phyloP scores from a whole-genome alignment of 495 filamentous ascomycete species.

The Annulohypoxylon stygium region DNA sequence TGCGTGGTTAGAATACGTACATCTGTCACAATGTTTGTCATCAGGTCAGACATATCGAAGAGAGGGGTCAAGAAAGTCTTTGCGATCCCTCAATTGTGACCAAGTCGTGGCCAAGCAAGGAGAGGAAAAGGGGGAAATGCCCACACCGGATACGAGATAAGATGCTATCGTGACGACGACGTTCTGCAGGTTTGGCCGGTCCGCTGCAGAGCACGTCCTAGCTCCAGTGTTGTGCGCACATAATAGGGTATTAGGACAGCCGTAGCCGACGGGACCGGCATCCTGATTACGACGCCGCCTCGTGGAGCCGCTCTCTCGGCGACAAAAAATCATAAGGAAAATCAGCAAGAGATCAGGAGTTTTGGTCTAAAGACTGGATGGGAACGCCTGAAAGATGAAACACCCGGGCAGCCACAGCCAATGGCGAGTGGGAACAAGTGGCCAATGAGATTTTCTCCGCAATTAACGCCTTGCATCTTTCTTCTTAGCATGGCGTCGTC shows the following conservation, averaged over 20 bases:
- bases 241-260: slow-evolving; percentile 4
- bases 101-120: slow-evolving; percentile 23
- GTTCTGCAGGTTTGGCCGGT: background rate
- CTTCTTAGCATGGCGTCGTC: slow-evolving; percentile 35
- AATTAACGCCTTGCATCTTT: slow-evolving; percentile 35
- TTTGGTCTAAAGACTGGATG: slow-evolving; percentile 25
- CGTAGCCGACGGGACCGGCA: slow-evolving; percentile 3
- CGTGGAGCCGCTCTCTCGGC: slow-evolving; percentile 23
- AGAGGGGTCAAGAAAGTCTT: background rate
- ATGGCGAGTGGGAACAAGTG: slow-evolving; percentile 30
- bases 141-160: background rate
- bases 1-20: background rate
- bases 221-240: background rate
- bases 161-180: slow-evolving; percentile 14
- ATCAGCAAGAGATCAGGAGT: slow-evolving; percentile 31
- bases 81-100: slow-evolving; percentile 9
- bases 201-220: slow-evolving; percentile 28
- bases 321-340: slow-evolving; percentile 9
- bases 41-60: slow-evolving; percentile 14
- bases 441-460: slow-evolving; percentile 40
- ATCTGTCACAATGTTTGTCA: slow-evolving; percentile 18
- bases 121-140: slow-evolving; percentile 4
- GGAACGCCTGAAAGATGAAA: slow-evolving; percentile 44
- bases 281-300: slow-evolving; percentile 29
- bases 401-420: slow-evolving; percentile 38